Percentiles rank a stretch among this genome's conserved stretches.
Evolutionary conservation across 1,284 basidiomycete genomes (phyloP).

Genomic region (Marasmius fiardii): DNA sequence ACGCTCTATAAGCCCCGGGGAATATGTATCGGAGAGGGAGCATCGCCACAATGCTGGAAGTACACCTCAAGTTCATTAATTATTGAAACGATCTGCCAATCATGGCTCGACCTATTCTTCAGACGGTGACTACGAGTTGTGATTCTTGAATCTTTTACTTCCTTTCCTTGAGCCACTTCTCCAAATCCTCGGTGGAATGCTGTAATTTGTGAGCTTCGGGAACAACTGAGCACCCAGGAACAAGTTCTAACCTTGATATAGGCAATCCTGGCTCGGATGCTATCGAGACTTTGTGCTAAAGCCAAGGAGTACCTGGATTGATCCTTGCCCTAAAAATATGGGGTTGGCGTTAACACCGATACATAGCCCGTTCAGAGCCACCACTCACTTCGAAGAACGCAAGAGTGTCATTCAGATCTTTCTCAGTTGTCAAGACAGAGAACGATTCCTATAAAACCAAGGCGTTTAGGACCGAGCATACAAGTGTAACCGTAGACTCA

Average conservation of each 20-base stretch:
- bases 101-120: neutral
- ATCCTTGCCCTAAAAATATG: slow-evolving; percentile 12
- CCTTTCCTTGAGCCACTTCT: slow-evolving; percentile 4
- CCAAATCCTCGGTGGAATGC: neutral
- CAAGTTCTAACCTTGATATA: slow-evolving; percentile 10
- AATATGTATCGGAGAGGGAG: no score
- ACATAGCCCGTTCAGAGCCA: neutral
- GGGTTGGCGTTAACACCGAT: neutral
- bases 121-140: no score
- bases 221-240: neutral
- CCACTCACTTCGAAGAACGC: slow-evolving; percentile 10
- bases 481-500: neutral
- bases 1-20: no score
- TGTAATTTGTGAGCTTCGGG: neutral
- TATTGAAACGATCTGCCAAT: no score
- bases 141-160: slow-evolving; percentile 1
- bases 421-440: slow-evolving; percentile 6
- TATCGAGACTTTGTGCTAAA: slow-evolving; percentile 11
- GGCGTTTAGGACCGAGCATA: neutral
- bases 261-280: slow-evolving; percentile 12
- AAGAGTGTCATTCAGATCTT: slow-evolving; percentile 11
- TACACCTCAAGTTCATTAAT: no score
- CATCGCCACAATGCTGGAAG: no score
- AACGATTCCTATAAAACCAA: slow-evolving; percentile 3
- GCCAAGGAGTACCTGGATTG: slow-evolving; percentile 10